Evolutionary conservation across 805 yeast species (phyloP).

Genomic region (Pichia rugopelliculosa): DNA sequence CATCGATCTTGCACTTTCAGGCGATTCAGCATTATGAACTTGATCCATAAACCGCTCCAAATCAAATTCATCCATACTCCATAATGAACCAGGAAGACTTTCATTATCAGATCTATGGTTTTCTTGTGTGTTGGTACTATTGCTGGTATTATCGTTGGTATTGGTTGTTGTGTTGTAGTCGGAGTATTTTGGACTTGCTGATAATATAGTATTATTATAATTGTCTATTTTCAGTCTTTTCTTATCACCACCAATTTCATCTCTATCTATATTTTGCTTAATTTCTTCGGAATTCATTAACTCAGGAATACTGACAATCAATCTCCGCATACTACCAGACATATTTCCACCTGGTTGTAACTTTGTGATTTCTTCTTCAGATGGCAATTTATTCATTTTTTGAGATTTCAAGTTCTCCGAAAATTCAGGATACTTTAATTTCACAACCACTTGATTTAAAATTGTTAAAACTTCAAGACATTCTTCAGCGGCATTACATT

Average conservation of each 20-base stretch:
- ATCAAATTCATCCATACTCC: constrained; percentile 32
- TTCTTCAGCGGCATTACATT: constrained; percentile 71
- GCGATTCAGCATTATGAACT: constrained; percentile 30
- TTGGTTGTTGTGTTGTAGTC: constrained; percentile 1
- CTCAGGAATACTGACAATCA: constrained; percentile 31
- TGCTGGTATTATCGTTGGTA: not conserved
- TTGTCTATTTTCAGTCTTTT: not conserved
- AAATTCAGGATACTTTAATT: constrained; percentile 36
- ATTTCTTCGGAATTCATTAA: constrained; percentile 14
- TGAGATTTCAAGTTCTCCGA: not conserved
- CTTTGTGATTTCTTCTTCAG: constrained; percentile 22
- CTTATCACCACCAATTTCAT: not conserved
- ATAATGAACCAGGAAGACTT: constrained; percentile 8
- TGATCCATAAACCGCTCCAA: constrained; percentile 44
- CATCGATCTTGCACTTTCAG: constrained; percentile 19
- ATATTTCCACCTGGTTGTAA: constrained; percentile 31
- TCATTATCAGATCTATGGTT: not conserved
- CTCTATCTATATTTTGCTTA: not conserved
- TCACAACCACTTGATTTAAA: constrained; percentile 61
- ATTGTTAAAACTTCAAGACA: constrained; percentile 69
- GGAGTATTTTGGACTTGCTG: not conserved
- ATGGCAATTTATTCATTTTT: constrained; percentile 22
- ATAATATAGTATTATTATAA: not conserved
- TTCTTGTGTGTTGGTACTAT: not conserved
- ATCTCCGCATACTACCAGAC: constrained; percentile 32